Evolutionary conservation across 176 grass and related monocot genomes (phyloP).

Genomic region (Avena atlantica): DNA sequence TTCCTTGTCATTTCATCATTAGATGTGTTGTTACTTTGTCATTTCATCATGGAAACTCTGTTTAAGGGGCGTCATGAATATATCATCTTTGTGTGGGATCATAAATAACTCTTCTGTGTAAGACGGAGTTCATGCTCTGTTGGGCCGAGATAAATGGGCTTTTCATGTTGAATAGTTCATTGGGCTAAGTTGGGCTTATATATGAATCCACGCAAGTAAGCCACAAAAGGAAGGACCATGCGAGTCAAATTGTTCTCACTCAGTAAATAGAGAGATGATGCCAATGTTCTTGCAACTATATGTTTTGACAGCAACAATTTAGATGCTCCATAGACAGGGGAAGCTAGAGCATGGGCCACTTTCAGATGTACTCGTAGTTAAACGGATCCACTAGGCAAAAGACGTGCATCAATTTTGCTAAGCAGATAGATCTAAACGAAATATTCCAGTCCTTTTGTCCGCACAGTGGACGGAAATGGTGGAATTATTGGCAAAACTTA

Average conservation of each 20-base stretch:
- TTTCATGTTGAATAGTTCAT: neutral
- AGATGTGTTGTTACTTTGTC: neutral
- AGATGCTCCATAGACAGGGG: neutral
- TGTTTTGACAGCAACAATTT: neutral
- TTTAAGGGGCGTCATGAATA: too few relatives aligned
- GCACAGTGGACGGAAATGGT: neutral
- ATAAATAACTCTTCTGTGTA: neutral
- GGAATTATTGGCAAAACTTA: neutral
- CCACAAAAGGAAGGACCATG: too few relatives aligned
- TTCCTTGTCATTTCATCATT: neutral
- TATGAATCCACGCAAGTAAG: too few relatives aligned
- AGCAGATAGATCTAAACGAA: neutral
- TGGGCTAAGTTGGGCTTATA: neutral
- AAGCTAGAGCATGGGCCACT: neutral
- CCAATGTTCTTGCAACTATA: neutral
- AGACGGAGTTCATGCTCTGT: neutral
- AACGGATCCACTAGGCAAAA: neutral
- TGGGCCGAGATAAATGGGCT: neutral
- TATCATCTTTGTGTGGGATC: neutral
- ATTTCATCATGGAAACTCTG: constrained; percentile 3
- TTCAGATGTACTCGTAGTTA: neutral
- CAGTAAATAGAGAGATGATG: too few relatives aligned
- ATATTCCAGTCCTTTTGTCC: neutral
- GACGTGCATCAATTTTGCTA: neutral
- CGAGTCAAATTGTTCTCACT: neutral